Evolutionary conservation across 169 alveolate species (phyloP).

Genomic region (Ichthyophthirius multifiliis): DNA sequence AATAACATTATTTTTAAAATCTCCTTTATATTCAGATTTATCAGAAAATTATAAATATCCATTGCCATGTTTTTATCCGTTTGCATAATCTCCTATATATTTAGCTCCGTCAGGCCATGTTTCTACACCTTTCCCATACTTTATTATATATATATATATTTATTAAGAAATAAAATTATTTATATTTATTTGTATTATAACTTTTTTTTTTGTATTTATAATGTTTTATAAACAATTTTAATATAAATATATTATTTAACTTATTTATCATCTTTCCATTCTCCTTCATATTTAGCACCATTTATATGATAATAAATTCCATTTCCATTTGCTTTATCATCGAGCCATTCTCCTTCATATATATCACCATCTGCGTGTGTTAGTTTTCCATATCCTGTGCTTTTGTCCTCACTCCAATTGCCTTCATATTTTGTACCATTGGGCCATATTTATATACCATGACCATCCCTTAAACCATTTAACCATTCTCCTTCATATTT

Average conservation of each 20-base stretch:
- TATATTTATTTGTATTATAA: not conserved
- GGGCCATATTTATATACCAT: not conserved
- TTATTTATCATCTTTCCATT: slow-evolving; percentile 23
- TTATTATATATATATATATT: slow-evolving; percentile 1
- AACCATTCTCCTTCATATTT: slow-evolving; percentile 22
- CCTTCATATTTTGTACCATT: slow-evolving; percentile 34
- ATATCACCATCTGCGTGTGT: slow-evolving; percentile 16
- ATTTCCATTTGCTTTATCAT: slow-evolving; percentile 18
- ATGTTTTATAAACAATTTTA: not conserved
- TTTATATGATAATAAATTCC: slow-evolving; percentile 7
- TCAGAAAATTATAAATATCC: slow-evolving; percentile 24
- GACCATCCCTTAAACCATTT: slow-evolving; percentile 15
- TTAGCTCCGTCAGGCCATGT: slow-evolving; percentile 31
- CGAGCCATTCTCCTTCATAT: slow-evolving; percentile 17
- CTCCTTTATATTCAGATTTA: slow-evolving; percentile 52
- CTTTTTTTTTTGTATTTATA: not conserved
- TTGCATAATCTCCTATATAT: slow-evolving; percentile 48
- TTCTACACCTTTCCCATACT: slow-evolving; percentile 46
- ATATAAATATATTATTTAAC: not conserved
- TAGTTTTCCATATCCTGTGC: slow-evolving; percentile 1
- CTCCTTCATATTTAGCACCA: slow-evolving; percentile 21
- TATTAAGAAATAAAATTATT: not conserved
- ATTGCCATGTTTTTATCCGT: slow-evolving; percentile 41
- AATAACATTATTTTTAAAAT: slow-evolving; percentile 53
- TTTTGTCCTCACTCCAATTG: slow-evolving; percentile 17